These are phyloP conservation scores for Pelargonium nanum DNA, from an alignment of 345 rosid species.

Conservation along the genomic window DNA sequence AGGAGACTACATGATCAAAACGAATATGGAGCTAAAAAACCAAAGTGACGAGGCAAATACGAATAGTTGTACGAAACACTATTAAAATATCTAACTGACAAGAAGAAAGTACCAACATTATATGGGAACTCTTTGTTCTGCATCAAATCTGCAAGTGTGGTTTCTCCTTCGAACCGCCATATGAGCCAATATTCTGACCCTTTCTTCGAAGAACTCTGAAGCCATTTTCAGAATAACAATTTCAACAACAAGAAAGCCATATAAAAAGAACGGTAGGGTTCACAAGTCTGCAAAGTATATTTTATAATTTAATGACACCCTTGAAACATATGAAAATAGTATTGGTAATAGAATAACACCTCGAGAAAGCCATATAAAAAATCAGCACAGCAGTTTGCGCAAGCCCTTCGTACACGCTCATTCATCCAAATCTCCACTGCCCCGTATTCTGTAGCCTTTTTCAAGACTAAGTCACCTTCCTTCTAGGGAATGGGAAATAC, in stretches of 20 bases:
- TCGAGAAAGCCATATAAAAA: conserved; percentile 83
- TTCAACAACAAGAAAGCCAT: conserved; percentile 8
- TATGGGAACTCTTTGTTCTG: conserved; percentile 87
- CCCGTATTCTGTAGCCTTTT: conserved; percentile 93
- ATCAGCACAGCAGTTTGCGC: conserved; percentile 89
- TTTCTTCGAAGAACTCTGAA: conserved; percentile 70
- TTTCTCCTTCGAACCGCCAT: conserved; percentile 82
- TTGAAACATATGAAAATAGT: conserved; percentile 24
- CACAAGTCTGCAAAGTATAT: neutral
- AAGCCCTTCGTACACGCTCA: conserved; percentile 91
- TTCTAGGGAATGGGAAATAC: conserved; percentile 25
- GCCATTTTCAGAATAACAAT: conserved; percentile 14
- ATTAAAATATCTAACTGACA: neutral
- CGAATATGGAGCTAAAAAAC: too few species aligned
- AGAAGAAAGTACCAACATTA: conserved; percentile 50
- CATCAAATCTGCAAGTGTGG: conserved; percentile 73
- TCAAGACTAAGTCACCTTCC: conserved; percentile 77
- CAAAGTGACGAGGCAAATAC: neutral
- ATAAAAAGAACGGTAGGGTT: neutral
- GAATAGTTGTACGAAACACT: neutral
- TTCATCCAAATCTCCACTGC: conserved; percentile 99
- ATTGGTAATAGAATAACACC: conserved; percentile 38
- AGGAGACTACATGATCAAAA: too few species aligned
- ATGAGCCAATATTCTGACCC: conserved; percentile 80
- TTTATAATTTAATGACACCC: conserved; percentile 13